Percentiles rank a stretch among this genome's conserved stretches.
phyloP scores from a whole-genome alignment of 192 early-diverging fungal species.

The Fimicolochytrium jonesii region DNA sequence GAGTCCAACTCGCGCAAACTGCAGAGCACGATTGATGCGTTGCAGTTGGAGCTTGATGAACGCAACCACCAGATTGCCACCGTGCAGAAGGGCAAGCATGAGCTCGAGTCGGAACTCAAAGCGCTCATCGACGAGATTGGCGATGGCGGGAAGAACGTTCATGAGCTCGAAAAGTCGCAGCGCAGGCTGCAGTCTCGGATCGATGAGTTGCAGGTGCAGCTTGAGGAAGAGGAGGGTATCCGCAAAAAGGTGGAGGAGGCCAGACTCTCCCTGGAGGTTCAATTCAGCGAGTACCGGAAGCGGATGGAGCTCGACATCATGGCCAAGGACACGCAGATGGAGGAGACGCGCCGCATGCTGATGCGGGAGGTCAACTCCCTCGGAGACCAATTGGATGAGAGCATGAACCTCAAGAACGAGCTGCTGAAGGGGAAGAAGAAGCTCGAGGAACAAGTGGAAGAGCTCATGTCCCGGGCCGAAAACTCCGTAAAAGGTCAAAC shows the following conservation, averaged over 20 bases:
- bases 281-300: constrained; percentile 65
- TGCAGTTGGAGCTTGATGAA: constrained; percentile 58
- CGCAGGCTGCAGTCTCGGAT: constrained; percentile 57
- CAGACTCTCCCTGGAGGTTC: constrained; percentile 53
- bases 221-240: constrained; percentile 58
- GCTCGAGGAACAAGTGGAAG: constrained; percentile 62
- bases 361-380: constrained; percentile 59
- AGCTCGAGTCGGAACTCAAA: constrained; percentile 64
- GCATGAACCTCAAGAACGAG: constrained; percentile 50
- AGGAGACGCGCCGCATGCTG: constrained; percentile 70
- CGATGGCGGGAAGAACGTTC: constrained; percentile 69
- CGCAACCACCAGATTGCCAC: constrained; percentile 45
- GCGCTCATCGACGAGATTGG: constrained; percentile 69
- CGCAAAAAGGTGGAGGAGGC: constrained; percentile 57
- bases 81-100: constrained; percentile 59
- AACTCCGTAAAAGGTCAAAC: constrained; percentile 58
- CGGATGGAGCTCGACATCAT: constrained; percentile 53
- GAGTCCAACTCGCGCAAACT: constrained; percentile 60
- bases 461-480: constrained; percentile 50
- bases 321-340: constrained; percentile 62
- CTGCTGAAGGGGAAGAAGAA: constrained; percentile 55
- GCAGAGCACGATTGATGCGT: constrained; percentile 50
- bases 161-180: constrained; percentile 67
- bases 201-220: constrained; percentile 54
- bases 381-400: constrained; percentile 53